phyloP scores from a whole-genome alignment of 192 early-diverging fungal genomes.

The Coemansia sp. region DNA sequence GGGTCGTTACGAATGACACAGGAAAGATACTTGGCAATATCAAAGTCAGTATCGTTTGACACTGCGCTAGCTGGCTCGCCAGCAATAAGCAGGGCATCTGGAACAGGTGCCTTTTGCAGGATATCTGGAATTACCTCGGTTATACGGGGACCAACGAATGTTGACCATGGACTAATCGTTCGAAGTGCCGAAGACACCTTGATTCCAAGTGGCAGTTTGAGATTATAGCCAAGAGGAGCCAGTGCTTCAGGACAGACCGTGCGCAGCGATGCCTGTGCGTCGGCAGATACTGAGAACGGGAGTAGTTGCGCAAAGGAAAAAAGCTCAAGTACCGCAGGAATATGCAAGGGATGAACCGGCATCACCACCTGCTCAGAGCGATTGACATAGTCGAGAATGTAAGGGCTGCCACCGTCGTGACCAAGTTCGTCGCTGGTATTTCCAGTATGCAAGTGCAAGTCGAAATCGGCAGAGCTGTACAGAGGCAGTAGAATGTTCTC shows the following conservation, averaged over 20 bases:
- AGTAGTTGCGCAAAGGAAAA: slow-evolving; percentile 51
- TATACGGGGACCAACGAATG: slow-evolving; percentile 57
- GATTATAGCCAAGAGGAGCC: slow-evolving; percentile 24
- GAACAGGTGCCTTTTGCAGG: slow-evolving; percentile 26
- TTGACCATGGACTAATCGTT: slow-evolving; percentile 64
- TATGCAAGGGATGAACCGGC: slow-evolving; percentile 61
- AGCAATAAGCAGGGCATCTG: slow-evolving; percentile 49
- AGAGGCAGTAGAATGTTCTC: slow-evolving; percentile 40
- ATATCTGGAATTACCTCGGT: slow-evolving; percentile 50
- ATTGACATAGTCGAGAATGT: slow-evolving; percentile 24
- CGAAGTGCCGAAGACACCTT: slow-evolving; percentile 64
- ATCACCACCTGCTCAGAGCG: slow-evolving; percentile 46
- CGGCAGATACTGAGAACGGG: slow-evolving; percentile 35
- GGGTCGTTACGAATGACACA: slow-evolving; percentile 57
- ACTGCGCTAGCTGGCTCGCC: slow-evolving; percentile 57
- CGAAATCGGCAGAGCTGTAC: slow-evolving; percentile 19
- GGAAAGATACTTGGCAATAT: slow-evolving; percentile 63
- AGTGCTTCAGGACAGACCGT: slow-evolving; percentile 50
- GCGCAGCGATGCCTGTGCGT: slow-evolving; percentile 61
- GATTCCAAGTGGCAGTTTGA: slow-evolving; percentile 64
- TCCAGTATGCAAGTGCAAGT: neutral
- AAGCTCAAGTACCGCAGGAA: slow-evolving; percentile 55
- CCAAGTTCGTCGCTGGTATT: neutral
- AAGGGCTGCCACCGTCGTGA: slow-evolving; percentile 11
- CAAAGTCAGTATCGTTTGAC: slow-evolving; percentile 51